These are phyloP conservation scores for Meripilus lineatus DNA, from an alignment of 1,284 basidiomycete species.

Conservation along the genomic window DNA sequence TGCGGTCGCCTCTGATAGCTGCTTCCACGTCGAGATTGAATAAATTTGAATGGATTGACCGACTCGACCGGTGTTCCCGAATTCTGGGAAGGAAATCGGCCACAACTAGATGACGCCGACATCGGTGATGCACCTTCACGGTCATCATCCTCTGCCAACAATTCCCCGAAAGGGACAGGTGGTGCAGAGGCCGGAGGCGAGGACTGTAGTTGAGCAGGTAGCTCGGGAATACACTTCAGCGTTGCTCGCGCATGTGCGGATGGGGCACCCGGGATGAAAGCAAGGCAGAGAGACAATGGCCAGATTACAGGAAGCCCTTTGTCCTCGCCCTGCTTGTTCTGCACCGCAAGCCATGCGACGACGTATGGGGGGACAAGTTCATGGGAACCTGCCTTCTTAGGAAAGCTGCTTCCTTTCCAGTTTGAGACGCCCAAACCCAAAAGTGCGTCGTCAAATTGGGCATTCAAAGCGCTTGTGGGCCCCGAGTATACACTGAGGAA, in stretches of 20 bases:
- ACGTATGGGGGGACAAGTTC: constrained; percentile 38
- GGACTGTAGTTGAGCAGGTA: constrained; percentile 61
- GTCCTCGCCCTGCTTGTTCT: constrained; percentile 72
- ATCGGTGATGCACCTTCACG: not conserved
- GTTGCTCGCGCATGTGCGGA: constrained; percentile 36
- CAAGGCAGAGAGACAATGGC: constrained; percentile 55
- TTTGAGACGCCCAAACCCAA: constrained; percentile 52
- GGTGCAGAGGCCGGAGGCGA: constrained; percentile 40
- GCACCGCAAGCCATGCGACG: constrained; percentile 67
- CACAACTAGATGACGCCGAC: not conserved
- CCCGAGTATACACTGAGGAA: constrained; percentile 61
- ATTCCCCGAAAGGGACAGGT: constrained; percentile 1
- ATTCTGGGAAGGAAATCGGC: not conserved
- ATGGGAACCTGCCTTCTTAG: not conserved
- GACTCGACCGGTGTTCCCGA: not conserved
- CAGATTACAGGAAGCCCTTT: constrained; percentile 72
- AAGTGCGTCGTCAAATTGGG: constrained; percentile 58
- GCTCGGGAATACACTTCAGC: constrained; percentile 53
- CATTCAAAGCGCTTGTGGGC: constrained; percentile 53
- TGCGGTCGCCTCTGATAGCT: not conserved
- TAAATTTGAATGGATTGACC: not conserved
- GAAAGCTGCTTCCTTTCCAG: constrained; percentile 29
- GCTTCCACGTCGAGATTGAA: not conserved
- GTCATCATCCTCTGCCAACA: not conserved
- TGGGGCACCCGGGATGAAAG: constrained; percentile 35